These are phyloP conservation scores for Sphagnum contortum DNA, from an alignment of 225 moss, liverwort and hornwort genomes.

Conservation along the genomic window DNA sequence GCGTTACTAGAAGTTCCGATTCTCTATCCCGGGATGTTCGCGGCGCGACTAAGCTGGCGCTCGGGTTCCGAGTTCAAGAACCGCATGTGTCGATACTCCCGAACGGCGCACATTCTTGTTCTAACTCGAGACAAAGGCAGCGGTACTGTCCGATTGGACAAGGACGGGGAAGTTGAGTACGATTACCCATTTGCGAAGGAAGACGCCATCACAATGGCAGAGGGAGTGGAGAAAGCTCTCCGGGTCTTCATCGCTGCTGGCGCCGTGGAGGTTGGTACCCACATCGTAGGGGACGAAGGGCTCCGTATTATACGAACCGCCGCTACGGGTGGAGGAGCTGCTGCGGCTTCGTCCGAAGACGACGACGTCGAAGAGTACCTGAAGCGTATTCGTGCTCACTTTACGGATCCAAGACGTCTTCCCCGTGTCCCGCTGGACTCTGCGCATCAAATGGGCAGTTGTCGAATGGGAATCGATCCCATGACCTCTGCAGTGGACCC, in stretches of 20 bases:
- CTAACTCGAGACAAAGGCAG: conserved; percentile 50
- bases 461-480: conserved; percentile 59
- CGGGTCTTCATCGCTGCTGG: conserved; percentile 67
- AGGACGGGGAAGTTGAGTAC: conserved; percentile 14
- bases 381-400: neutral
- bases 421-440: conserved; percentile 14
- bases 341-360: neutral
- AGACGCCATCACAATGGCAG: conserved; percentile 31
- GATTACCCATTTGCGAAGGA: conserved; percentile 22
- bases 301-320: conserved; percentile 12
- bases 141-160: conserved; percentile 38
- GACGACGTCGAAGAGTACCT: conserved; percentile 6
- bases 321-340: neutral
- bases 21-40: conserved; percentile 53
- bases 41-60: conserved; percentile 49
- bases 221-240: conserved; percentile 39
- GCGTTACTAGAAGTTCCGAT: conserved; percentile 55
- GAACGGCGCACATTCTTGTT: conserved; percentile 51
- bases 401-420: neutral
- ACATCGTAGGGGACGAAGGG: conserved; percentile 51
- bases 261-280: conserved; percentile 59
- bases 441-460: conserved; percentile 87
- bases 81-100: conserved; percentile 51
- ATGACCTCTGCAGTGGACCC: conserved; percentile 46
- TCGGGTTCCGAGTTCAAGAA: conserved; percentile 59